A percentile compares a stretch with the other conserved stretches of the same genome.
Conservation (phyloP, 1,284 basidiomycete species). For the Phaffia rhodozyma region DNA sequence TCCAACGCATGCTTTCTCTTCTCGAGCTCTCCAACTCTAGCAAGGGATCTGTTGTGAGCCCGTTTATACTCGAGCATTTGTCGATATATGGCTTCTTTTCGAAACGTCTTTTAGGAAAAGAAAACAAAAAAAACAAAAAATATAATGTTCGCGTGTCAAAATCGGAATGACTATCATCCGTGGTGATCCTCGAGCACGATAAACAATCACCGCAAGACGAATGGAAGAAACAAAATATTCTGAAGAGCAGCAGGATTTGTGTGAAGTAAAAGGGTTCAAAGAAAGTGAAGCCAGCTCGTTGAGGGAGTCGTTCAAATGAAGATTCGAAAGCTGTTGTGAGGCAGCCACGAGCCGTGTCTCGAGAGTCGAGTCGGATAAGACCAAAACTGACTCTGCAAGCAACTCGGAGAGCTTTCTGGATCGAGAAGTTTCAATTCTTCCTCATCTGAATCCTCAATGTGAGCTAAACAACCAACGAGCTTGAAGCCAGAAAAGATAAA, state of each 20-base stretch:
- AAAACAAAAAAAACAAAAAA: neutral
- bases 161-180: neutral
- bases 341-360: too few species aligned
- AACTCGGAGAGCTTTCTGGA: too few species aligned
- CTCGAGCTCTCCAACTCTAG: constrained; percentile 59
- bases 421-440: too few species aligned
- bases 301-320: neutral
- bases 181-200: neutral
- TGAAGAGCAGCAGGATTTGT: neutral
- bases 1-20: constrained; percentile 60
- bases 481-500: neutral
- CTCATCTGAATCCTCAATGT: too few species aligned
- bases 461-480: neutral
- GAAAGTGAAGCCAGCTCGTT: neutral
- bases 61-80: constrained; percentile 83
- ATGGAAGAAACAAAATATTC: neutral
- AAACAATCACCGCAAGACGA: too few species aligned
- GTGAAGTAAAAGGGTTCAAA: neutral
- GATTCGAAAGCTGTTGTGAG: neutral
- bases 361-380: too few species aligned
- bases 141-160: neutral
- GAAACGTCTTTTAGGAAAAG: constrained; percentile 47
- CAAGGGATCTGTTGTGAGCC: constrained; percentile 57
- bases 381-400: too few species aligned
- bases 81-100: constrained; percentile 85